Conservation (phyloP, 1,284 basidiomycete genomes). For the Mycosarcoma maydis region DNA sequence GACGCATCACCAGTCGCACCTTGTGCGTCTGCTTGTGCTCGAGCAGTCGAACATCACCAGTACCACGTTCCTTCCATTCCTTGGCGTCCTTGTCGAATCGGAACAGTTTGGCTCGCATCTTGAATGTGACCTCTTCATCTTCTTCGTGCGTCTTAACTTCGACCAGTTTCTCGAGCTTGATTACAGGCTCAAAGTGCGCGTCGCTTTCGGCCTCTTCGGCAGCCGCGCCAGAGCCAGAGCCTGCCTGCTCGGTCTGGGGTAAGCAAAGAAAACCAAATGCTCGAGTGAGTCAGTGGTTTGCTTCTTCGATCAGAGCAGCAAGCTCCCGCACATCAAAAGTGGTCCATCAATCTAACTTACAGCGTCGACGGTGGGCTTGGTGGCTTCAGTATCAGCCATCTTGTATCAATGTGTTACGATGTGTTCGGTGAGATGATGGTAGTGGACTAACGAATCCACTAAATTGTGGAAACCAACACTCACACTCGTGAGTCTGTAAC, state of each 20-base stretch:
- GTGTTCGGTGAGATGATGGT: slow-evolving; percentile 9
- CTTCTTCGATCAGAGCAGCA: no score
- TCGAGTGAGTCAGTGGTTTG: no score
- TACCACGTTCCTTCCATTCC: slow-evolving; percentile 94
- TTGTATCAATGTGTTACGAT: slow-evolving; percentile 3
- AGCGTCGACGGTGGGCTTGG: slow-evolving; percentile 49
- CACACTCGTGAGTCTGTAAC: no score
- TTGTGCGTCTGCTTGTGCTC: slow-evolving; percentile 87
- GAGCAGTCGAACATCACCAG: slow-evolving; percentile 64
- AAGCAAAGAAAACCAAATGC: no score
- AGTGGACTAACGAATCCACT: slow-evolving; percentile 7
- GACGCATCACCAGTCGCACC: slow-evolving; percentile 96
- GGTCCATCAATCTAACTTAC: slow-evolving; percentile 18
- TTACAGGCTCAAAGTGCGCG: slow-evolving; percentile 93
- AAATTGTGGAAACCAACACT: neutral
- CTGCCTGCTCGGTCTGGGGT: slow-evolving; percentile 34
- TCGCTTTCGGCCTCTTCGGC: slow-evolving; percentile 83
- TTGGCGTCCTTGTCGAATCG: slow-evolving; percentile 82
- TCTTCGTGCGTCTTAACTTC: slow-evolving; percentile 96
- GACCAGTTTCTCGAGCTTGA: slow-evolving; percentile 95
- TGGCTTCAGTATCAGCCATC: slow-evolving; percentile 51
- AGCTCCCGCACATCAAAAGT: neutral
- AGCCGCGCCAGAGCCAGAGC: slow-evolving; percentile 23
- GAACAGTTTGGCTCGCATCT: slow-evolving; percentile 99
- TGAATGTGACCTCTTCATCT: slow-evolving; percentile 91